phyloP scores from a whole-genome alignment of 2,329 filamentous ascomycete genomes.

The Verticillium nubilum region DNA sequence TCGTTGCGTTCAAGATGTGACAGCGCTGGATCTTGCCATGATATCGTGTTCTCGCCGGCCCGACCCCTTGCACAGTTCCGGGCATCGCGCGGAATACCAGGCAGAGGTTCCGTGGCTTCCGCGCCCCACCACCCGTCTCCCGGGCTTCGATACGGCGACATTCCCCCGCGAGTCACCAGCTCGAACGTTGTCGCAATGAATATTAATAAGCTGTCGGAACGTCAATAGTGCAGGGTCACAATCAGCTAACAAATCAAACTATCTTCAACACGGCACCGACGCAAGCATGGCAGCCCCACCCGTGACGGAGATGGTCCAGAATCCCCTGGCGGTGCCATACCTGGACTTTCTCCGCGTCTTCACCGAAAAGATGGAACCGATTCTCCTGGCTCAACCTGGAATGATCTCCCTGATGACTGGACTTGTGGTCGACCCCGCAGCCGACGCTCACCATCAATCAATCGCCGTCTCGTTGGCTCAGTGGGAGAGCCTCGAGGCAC shows the following conservation, averaged over 20 bases:
- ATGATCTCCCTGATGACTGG: neutral
- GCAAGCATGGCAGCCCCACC: neutral
- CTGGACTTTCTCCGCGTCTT: neutral
- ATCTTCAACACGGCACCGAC: neutral
- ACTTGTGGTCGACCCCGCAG: neutral
- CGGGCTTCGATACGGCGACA: neutral
- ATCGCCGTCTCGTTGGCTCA: neutral
- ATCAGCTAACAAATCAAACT: neutral
- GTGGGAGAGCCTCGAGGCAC: neutral
- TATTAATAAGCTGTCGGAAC: neutral
- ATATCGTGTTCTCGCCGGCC: neutral
- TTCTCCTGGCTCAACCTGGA: neutral
- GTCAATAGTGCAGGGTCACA: neutral
- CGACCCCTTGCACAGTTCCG: neutral
- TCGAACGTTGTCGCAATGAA: neutral
- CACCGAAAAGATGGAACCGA: neutral
- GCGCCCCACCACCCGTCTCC: neutral
- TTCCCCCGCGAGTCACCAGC: neutral
- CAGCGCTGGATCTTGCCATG: neutral
- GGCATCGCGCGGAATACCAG: neutral
- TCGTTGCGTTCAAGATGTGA: neutral
- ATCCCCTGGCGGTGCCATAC: neutral
- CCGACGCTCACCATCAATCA: neutral
- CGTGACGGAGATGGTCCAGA: neutral
- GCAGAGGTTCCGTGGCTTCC: neutral